phyloP scores from a whole-genome alignment of 2,329 filamentous ascomycete species.

The Eutypella sp. region DNA sequence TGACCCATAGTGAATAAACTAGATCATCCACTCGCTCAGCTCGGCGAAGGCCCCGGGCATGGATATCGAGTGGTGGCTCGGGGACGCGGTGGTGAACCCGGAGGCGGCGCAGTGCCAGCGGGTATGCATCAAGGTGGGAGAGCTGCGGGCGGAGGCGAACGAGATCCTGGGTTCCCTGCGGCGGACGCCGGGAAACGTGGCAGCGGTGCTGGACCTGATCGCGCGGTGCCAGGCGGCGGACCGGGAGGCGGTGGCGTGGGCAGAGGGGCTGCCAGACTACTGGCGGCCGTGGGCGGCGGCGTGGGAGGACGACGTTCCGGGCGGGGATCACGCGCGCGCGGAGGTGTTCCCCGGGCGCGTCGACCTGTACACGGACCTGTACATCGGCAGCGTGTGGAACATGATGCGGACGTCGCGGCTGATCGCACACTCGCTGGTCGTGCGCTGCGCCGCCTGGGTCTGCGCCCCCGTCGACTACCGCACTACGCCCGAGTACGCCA shows the following conservation, averaged over 20 bases:
- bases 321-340: constrained; percentile 46
- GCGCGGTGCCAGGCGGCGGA: constrained; percentile 48
- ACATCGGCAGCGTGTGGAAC: constrained; percentile 55
- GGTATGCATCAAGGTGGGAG: constrained; percentile 49
- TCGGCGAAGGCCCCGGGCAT: constrained; percentile 47
- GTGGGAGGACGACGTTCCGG: constrained; percentile 51
- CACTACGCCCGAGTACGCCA: constrained; percentile 57
- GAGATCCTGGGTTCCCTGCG: constrained; percentile 40
- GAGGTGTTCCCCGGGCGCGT: constrained; percentile 58
- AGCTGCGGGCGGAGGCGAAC: constrained; percentile 51
- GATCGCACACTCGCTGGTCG: constrained; percentile 49
- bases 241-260: constrained; percentile 48
- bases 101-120: constrained; percentile 44
- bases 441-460: constrained; percentile 57
- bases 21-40: constrained; percentile 55
- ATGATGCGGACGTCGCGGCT: constrained; percentile 49
- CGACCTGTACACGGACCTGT: constrained; percentile 55
- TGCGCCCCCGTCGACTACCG: constrained; percentile 57
- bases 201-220: constrained; percentile 47
- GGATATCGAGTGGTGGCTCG: constrained; percentile 56
- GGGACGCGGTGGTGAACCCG: constrained; percentile 45
- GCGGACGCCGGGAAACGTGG: constrained; percentile 45
- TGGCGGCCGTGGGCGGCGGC: constrained; percentile 49
- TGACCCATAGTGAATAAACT: background rate
- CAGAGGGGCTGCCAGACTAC: constrained; percentile 41